Evolutionary conservation across 1,139 yeast genomes (phyloP).

Genomic region (Pichia sp.): DNA sequence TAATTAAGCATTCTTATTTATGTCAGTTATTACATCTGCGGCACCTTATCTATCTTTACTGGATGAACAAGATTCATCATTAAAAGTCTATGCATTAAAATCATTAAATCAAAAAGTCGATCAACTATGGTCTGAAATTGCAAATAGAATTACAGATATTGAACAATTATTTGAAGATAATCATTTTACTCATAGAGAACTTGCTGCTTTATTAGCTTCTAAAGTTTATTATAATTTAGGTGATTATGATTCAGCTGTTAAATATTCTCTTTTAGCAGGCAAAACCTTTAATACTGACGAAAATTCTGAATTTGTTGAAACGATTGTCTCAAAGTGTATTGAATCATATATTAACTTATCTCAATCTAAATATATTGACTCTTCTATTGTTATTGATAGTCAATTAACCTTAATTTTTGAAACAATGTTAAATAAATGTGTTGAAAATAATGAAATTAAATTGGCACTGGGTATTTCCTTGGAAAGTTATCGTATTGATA

Average conservation of each 20-base stretch:
- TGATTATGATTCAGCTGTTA: slow-evolving; percentile 86
- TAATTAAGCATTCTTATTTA: neutral
- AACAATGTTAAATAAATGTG: slow-evolving; percentile 78
- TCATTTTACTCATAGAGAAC: slow-evolving; percentile 56
- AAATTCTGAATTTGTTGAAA: slow-evolving; percentile 82
- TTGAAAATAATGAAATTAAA: slow-evolving; percentile 60
- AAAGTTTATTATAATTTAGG: slow-evolving; percentile 94
- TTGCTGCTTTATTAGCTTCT: slow-evolving; percentile 90
- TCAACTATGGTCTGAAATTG: slow-evolving; percentile 96
- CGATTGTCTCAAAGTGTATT: slow-evolving; percentile 89
- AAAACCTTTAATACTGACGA: slow-evolving; percentile 67
- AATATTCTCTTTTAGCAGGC: slow-evolving; percentile 82
- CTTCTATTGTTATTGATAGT: slow-evolving; percentile 43
- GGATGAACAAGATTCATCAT: slow-evolving; percentile 68
- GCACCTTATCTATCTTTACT: slow-evolving; percentile 87
- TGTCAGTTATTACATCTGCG: slow-evolving; percentile 51
- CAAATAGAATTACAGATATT: slow-evolving; percentile 76
- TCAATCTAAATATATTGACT: slow-evolving; percentile 45
- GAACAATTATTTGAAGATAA: slow-evolving; percentile 90
- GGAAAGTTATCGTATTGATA: slow-evolving; percentile 82
- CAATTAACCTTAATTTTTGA: slow-evolving; percentile 70
- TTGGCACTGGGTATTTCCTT: slow-evolving; percentile 88
- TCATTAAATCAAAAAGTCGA: slow-evolving; percentile 80
- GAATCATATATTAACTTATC: slow-evolving; percentile 69
- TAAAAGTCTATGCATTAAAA: slow-evolving; percentile 79